phyloP scores from a whole-genome alignment of 306 rosid genomes.

The Calophaca sinica region DNA sequence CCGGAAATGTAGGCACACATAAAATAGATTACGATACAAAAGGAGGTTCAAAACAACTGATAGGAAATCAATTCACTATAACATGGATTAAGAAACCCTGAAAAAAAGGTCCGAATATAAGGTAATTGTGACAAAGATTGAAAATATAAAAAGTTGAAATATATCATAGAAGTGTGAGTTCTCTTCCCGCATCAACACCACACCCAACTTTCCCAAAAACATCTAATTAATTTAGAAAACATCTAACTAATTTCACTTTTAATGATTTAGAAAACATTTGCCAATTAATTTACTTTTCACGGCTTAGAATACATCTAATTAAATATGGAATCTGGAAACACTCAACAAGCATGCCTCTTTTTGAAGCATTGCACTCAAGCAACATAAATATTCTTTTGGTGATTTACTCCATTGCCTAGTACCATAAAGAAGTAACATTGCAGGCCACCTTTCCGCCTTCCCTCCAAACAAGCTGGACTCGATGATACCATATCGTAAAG shows the following conservation, averaged over 20 bases:
- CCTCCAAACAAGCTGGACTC: constrained; percentile 24
- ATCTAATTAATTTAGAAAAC: not conserved
- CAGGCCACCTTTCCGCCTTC: constrained; percentile 23
- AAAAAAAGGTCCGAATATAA: not conserved
- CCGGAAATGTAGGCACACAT: not conserved
- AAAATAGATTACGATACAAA: not conserved
- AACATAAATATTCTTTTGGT: constrained; percentile 23
- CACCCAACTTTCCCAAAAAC: not conserved
- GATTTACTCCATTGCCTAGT: constrained; percentile 22
- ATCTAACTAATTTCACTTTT: no score
- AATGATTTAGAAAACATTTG: not conserved
- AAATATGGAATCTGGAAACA: constrained; percentile 31
- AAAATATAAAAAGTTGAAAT: not conserved
- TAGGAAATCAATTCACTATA: not conserved
- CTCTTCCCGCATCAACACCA: not conserved
- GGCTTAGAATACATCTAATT: not conserved
- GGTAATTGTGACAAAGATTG: not conserved
- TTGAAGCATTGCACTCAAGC: constrained; percentile 26
- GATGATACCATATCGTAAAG: no score
- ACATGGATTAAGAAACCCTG: not conserved
- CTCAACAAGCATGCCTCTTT: constrained; percentile 42
- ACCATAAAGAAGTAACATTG: constrained; percentile 13
- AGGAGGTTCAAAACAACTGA: not conserved
- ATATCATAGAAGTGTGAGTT: not conserved
- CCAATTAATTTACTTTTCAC: constrained; percentile 5